Evolutionary conservation across 2,329 filamentous ascomycete genomes (phyloP), one percentile per base, ranked within the genome.

Genomic region (Scedosporium apiospermum): DNA sequence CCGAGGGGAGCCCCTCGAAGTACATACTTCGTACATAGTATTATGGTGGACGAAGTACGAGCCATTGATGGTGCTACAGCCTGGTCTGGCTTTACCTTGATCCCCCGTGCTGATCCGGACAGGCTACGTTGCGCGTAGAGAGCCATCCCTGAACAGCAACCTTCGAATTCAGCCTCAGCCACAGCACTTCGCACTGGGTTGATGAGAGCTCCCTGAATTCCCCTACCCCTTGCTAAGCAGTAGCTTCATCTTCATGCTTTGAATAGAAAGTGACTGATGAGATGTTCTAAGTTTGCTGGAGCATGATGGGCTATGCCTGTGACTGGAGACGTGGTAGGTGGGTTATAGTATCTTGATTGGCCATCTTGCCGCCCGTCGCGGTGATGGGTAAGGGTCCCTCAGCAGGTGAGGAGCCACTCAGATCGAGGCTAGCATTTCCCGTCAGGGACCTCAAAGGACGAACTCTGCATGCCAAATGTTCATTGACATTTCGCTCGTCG

Each of bases 311-410:
- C 34, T 38, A 12, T 38, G 34, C 10, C 34, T 38, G 34, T 38
- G 34, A 38, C 18, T 23, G 51, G 51, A 14, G 51, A 23, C 23
- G 51, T 2, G 2, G 51, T 23, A n/a, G 3, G 10, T 55, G 51
- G 18, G 7, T 27, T 23, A 6, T 55, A 12, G 21, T 53, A 21
- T 38, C 53, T 60, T 68, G 67, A 70, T 70, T 70, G 68, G 68
- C 62, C 64, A 65, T 67, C 67, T 73, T 74, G 68, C 67, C 73
- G 73, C 73, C 73, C 69, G 67, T 66, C 62, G 67, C 66, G 66
- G 69, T 71, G 70, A 72, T 66, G 62, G 67, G 44, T 18, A 34
- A 18, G 42, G 23, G 10, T 44, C 41, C 58, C 42, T 42, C 41
- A 41, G 10, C 23, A 41, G 26, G 23, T 26, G 44, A 30, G 26